Base-by-base conservation (phyloP, 768 basidiomycete species). In the Lentinula aciculospora region DNA sequence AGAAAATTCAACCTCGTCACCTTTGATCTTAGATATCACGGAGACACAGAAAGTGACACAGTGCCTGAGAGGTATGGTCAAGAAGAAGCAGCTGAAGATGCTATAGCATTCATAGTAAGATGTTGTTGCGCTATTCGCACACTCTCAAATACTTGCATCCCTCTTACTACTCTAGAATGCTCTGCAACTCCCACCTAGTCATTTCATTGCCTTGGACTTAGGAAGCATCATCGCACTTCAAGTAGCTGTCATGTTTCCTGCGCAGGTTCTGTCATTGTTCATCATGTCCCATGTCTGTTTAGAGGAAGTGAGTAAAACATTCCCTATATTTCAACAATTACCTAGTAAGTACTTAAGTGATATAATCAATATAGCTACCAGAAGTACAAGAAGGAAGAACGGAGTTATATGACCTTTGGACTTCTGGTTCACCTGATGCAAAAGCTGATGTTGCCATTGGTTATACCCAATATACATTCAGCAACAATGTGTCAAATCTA, bases 1-100 rank as follows among this genome's bases (percentile, higher is more conserved):
- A 10, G 56, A 48, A 57, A 37, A 9, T 57, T 57, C 56, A 57
- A 57, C 13, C 23, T 57, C 10, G 46, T 57, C 9, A 39, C 46
- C 3, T 57, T 57, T 36, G 45, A 57, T n/a, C 34, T 57, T 10
- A 28, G 56, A n/a, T 46, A n/a, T 17, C 44, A 57, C 19, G 56
- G 56, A 12, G 29, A 46, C 5, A 57, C 56, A 27, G 25, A 25
- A 21, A 31, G 56, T 28, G 56, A 46, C 29, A 49, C 27, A 48
- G 23, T 57, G 19, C 56, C 56, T 8, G 9, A 23, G 3, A 25
- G 8, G 4, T 57, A 57, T 48, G 56, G 34, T 10, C 42, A 36
- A 27, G 56, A 36, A 28, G 45, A 57, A 15, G 46, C 46, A 17
- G 46, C 56, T 37, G 56, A 57, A 21, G 56, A 57, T n/a, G 46